Base-by-base conservation (phyloP, 805 yeast genomes). In the Saccharomycopsis olivae region DNA sequence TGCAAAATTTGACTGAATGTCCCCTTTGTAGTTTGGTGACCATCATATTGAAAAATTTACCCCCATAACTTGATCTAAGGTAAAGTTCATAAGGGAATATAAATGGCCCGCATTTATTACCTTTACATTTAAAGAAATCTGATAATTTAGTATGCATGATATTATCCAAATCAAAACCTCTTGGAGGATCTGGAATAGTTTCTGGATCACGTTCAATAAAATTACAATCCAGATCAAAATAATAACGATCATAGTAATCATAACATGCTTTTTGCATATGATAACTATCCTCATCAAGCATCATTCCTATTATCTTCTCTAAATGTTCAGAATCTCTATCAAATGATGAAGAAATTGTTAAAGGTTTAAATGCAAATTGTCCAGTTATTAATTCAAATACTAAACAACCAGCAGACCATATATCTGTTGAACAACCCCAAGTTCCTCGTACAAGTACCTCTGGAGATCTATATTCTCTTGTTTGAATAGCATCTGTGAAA, bases 381-480 rank as follows among this genome's bases (percentile, higher is more conserved):
- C 97, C 97, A 0, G 98, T 89, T 33, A 89, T 59, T 18, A 92
- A 66, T 62, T 92, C 98, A 60, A 92, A 92, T 1, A 83, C 66
- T 52, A 92, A 61, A 61, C 97, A 88, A 0, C 94, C 96, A 52
- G 83, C 66, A n/a, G 95, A 83, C 98, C 98, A 92, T 35, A 89
- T 71, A 60, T 92, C 98, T 1, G 94, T 79, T 40, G 89, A 77
- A 38, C 95, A 87, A 1, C 98, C 98, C 98, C 98, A 92, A 24
- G 73, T 67, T 8, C 82, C 72, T 0, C 94, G 92, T 15, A 82
- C 52, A 13, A 83, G 59, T 4, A 81, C 83, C 53, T 89, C 98
- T 1, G 97, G 97, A 0, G 96, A 74, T 33, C 98, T 68, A 58
- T 87, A 87, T 57, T 87, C 96, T 34, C 96, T 68, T 1, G 96